Percentiles rank a stretch among this genome's conserved stretches.
These are phyloP conservation scores for Flaveria linearis DNA, from an alignment of 129 eudicot genomes.

Conservation along the genomic window DNA sequence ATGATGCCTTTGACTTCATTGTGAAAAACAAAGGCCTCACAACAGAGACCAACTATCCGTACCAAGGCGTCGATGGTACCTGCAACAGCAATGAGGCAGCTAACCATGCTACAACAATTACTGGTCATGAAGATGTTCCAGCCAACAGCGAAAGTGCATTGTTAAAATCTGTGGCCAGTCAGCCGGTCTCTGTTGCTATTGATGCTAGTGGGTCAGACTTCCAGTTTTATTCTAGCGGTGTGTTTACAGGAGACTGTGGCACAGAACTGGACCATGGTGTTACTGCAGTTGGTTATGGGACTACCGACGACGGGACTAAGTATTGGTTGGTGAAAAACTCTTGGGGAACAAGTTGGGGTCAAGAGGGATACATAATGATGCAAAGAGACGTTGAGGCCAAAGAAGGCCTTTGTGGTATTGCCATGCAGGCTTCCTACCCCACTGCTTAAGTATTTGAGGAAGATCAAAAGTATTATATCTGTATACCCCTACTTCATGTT, in stretches of 20 bases:
- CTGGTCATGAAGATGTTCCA: conserved; percentile 37
- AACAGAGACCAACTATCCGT: conserved; percentile 33
- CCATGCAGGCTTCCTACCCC: conserved; percentile 46
- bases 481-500: background rate
- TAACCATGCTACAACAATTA: conserved; percentile 30
- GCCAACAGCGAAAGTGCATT: conserved; percentile 38
- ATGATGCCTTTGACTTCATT: conserved; percentile 32
- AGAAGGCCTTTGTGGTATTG: conserved; percentile 49
- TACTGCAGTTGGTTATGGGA: conserved; percentile 36
- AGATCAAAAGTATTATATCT: background rate
- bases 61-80: conserved; percentile 30
- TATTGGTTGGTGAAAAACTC: conserved; percentile 37
- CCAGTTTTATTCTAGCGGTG: conserved; percentile 37
- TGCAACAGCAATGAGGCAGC: conserved; percentile 27
- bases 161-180: conserved; percentile 36
- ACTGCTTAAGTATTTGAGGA: background rate
- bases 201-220: conserved; percentile 42
- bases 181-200: conserved; percentile 40
- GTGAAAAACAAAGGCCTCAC: conserved; percentile 25
- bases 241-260: conserved; percentile 37
- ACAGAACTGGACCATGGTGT: conserved; percentile 37
- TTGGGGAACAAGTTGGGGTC: conserved; percentile 48
- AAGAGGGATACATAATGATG: conserved; percentile 47
- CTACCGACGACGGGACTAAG: conserved; percentile 32
- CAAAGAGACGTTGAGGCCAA: conserved; percentile 36